Evolutionary conservation across 345 rosid genomes (phyloP), one percentile per base, ranked within the genome.

Genomic region (Sonneratia caseolaris): DNA sequence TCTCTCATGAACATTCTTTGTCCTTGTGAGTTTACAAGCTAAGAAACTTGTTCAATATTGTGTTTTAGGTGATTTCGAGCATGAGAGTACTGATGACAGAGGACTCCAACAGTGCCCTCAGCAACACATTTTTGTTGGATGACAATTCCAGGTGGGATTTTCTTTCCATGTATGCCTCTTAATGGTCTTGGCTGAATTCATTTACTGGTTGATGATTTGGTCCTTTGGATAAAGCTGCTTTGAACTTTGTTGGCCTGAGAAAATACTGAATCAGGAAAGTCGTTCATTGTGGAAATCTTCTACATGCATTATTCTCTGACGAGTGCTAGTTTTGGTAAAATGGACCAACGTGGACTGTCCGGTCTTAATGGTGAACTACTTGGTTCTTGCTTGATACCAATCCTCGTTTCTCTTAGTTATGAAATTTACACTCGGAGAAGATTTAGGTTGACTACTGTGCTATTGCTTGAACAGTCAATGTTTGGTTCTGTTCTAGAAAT

Each of bases 71-170:
- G 59, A 88, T 96, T 77, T 83, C 99, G 61, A 92, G 98, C 88
- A 96, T 96, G 98, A 94, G 94, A 72, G 85, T 91, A 18, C 91
- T 96, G 43, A 96, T 91, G 98, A 96, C 93, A 1, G 99, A 96
- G 75, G 98, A 96, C 79, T 96, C 97, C 72, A 90, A 88, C 43
- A 81, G 84, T 74, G 98, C 97, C 56, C 82, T 75, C 71, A 87
- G 96, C 88, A 87, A 76, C 82, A 89, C 99, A 68, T 96, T 96
- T 81, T 84, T 96, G 87, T 75, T 96, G 83, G 99, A 96, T 75
- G 99, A 91, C 84, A 85, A 84, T 82, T 92, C 98, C 66, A 85
- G 98, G 99, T 91, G 68, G 78, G 79, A 65, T 77, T 73, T 75
- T 74, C 56, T 68, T 70, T 56, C 55, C 22, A 4, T 42, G 40